Percentiles rank a stretch among this genome's conserved stretches.
Conservation (phyloP, 495 filamentous ascomycete genomes). For the Eremomyces bilateralis region DNA sequence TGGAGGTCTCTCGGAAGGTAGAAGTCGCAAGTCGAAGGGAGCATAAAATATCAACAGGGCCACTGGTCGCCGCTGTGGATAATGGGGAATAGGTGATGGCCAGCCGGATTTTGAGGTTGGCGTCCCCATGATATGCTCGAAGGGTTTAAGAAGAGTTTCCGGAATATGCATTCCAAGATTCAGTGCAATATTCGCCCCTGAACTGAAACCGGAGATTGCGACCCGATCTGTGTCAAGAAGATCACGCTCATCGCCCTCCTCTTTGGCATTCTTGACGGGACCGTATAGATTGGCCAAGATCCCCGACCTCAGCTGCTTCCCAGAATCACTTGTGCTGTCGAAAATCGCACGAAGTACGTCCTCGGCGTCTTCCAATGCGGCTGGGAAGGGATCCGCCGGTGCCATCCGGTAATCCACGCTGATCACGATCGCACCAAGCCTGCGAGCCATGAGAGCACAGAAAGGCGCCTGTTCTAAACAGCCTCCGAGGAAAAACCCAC, state of each 20-base stretch:
- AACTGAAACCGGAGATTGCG: conserved; percentile 16
- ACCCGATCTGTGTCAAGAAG: conserved; percentile 13
- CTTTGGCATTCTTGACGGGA: too few relatives aligned
- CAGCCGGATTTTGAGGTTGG: too few relatives aligned
- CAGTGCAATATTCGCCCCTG: conserved; percentile 17
- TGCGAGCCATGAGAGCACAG: conserved; percentile 9
- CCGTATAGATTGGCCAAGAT: background rate
- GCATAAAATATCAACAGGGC: conserved; percentile 14
- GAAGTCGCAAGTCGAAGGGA: conserved; percentile 10
- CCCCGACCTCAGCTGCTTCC: background rate
- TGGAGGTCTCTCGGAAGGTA: conserved; percentile 9
- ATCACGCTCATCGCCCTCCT: background rate
- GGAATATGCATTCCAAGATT: conserved; percentile 13
- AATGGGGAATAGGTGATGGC: conserved; percentile 9
- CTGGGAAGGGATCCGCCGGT: conserved; percentile 12
- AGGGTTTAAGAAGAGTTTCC: conserved; percentile 1
- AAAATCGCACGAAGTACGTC: conserved; percentile 12
- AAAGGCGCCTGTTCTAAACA: conserved; percentile 15
- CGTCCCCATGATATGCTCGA: too few relatives aligned
- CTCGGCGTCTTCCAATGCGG: conserved; percentile 14
- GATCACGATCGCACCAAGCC: conserved; percentile 11
- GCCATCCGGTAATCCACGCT: conserved; percentile 16
- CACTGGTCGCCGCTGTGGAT: conserved; percentile 1
- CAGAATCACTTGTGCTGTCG: conserved; percentile 1
- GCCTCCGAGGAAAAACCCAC: conserved; percentile 13